Evolutionary conservation across 441 rosid genomes (phyloP), one percentile per base, ranked within the genome.

Genomic region (Breynia disticha): DNA sequence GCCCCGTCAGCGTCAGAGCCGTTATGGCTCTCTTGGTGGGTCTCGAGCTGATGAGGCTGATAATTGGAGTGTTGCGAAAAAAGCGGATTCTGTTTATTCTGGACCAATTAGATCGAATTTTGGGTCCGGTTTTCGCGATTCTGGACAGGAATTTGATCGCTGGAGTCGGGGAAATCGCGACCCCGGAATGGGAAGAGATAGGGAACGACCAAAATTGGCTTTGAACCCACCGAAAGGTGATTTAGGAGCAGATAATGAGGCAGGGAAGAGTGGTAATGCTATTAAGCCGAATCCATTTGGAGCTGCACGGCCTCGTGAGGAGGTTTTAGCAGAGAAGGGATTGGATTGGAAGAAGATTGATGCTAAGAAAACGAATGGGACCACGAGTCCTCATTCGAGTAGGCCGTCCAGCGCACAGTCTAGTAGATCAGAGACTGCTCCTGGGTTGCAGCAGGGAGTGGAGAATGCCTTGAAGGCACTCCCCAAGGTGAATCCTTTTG

Each of bases 371-470:
- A 54, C 80, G 16, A 86, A 96, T 60, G 67, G 94, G 69, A 94
- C 95, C 16, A 72, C 89, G 4, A 89, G 97, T 54, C 67, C 93
- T 1, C 95, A 89, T 5, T 89, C 97, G 0, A 89, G 99, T 64
- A 77, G 99, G 72, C 95, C 99, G 35, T 81, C 97, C 1, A 93
- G 99, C 63, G 96, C 90, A 4, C 99, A 89, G 11, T 93, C 97
- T 1, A 72, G 65, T 45, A 76, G 82, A 84, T 86, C 99, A 3
- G 96, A 93, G 75, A 19, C 19, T 16, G 78, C 75, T 52, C 67
- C 16, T 20, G 77, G 72, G 17, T 56, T 65, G 66, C 88, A 73
- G 54, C 67, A 65, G 38, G 82, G 74, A 15, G 59, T 63, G 35
- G 97, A 88, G 60, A 82, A 66, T 72, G 79, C 68, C 69, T 32